Conservation (phyloP, 768 basidiomycete species). For the Mycena sanguinolenta region DNA sequence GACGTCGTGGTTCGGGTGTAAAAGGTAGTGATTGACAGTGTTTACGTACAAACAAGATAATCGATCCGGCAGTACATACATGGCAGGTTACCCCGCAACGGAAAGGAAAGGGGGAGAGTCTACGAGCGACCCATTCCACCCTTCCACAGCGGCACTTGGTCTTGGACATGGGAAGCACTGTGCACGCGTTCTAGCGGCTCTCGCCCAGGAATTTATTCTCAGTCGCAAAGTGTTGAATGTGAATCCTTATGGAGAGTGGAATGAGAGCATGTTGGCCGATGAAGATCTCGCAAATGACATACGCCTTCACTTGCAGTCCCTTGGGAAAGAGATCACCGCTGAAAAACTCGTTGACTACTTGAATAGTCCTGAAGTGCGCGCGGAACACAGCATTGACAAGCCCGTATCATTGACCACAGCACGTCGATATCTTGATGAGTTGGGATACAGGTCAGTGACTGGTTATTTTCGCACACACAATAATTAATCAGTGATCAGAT, state of each 20-base stretch:
- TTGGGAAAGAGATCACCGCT: conserved; percentile 29
- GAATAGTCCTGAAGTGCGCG: conserved; percentile 6
- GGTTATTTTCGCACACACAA: background rate
- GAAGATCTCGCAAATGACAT: conserved; percentile 24
- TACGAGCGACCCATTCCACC: no score
- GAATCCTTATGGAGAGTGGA: conserved; percentile 34
- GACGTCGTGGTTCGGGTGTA: no score
- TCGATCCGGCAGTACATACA: no score
- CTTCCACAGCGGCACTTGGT: conserved; percentile 9
- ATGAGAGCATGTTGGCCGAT: conserved; percentile 27
- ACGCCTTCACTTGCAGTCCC: conserved; percentile 19
- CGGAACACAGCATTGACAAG: conserved; percentile 22
- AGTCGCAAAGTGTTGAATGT: conserved; percentile 13
- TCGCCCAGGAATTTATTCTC: conserved; percentile 15
- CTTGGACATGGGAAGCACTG: conserved; percentile 15
- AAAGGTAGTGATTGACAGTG: no score
- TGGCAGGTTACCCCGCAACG: no score
- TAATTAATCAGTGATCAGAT: conserved; percentile 7
- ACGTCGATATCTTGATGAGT: conserved; percentile 26
- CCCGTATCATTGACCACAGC: conserved; percentile 8
- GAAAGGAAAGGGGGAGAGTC: no score
- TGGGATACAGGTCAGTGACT: conserved; percentile 22
- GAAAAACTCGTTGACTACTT: conserved; percentile 17
- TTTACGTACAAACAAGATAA: no score
- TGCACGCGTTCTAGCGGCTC: conserved; percentile 10